A percentile compares a stretch with the other conserved stretches of the same genome.
phyloP scores from a whole-genome alignment of 345 rosid genomes.

The Salix viminalis region DNA sequence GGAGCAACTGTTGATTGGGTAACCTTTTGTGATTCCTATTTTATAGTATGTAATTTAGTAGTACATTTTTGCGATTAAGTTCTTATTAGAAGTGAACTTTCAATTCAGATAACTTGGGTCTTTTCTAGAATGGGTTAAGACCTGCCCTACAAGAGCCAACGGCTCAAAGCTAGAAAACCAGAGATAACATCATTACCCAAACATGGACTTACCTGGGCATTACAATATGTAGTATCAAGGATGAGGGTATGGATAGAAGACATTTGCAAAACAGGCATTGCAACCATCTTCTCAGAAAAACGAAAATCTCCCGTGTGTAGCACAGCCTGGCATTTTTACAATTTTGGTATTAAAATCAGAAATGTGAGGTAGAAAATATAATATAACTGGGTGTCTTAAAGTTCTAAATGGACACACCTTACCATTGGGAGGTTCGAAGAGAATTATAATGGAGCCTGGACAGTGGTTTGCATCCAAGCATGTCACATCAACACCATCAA shows the following conservation, averaged over 20 bases:
- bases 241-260: constrained; percentile 65
- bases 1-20: neutral
- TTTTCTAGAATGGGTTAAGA: too few species aligned
- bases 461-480: constrained; percentile 96
- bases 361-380: constrained; percentile 5
- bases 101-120: too few species aligned
- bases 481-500: constrained; percentile 63
- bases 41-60: neutral
- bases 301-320: constrained; percentile 96
- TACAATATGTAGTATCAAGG: constrained; percentile 96
- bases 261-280: constrained; percentile 31
- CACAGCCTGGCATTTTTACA: constrained; percentile 43
- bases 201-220: constrained; percentile 61
- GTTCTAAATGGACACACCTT: constrained; percentile 52
- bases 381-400: constrained; percentile 5
- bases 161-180: too few species aligned
- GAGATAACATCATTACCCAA: neutral
- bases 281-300: constrained; percentile 55
- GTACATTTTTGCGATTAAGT: too few species aligned
- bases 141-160: neutral
- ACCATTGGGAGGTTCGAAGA: constrained; percentile 82
- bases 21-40: neutral
- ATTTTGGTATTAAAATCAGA: constrained; percentile 5
- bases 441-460: constrained; percentile 83
- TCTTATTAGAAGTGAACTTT: too few species aligned